These are phyloP conservation scores for Synura sp. DNA, from an alignment of 352 stramenopile genomes.

Conservation along the genomic window DNA sequence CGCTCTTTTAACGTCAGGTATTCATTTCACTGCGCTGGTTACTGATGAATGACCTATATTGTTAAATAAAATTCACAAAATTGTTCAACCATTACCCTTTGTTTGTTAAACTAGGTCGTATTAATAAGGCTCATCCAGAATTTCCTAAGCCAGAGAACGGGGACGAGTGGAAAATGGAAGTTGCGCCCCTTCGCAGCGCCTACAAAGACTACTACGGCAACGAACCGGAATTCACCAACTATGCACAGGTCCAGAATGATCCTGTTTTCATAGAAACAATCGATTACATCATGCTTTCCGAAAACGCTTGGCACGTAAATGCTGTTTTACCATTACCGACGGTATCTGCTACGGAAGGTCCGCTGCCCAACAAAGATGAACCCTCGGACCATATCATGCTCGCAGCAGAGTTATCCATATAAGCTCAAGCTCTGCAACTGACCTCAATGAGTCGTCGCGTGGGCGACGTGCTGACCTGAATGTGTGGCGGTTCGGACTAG, in stretches of 20 bases:
- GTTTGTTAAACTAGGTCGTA: conserved; percentile 47
- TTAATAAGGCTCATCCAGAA: conserved; percentile 56
- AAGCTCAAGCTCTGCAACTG: too few relatives aligned
- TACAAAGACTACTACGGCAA: conserved; percentile 53
- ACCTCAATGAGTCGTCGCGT: too few relatives aligned
- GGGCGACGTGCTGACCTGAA: too few relatives aligned
- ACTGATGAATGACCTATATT: conserved; percentile 45
- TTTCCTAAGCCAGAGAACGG: conserved; percentile 4
- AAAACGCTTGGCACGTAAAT: conserved; percentile 56
- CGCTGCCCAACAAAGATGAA: conserved; percentile 62
- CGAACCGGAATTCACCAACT: conserved; percentile 77
- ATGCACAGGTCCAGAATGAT: conserved; percentile 50
- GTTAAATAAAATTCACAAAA: not conserved
- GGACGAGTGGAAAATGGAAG: conserved; percentile 38
- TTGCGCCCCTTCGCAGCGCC: conserved; percentile 50
- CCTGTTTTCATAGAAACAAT: conserved; percentile 69
- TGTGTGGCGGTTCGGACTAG: too few relatives aligned
- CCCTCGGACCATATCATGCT: conserved; percentile 74
- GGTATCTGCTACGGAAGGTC: conserved; percentile 52
- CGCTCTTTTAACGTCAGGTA: conserved; percentile 58
- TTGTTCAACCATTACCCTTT: conserved; percentile 49
- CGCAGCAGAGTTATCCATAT: conserved; percentile 53
- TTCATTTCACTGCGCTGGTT: conserved; percentile 50
- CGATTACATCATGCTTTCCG: conserved; percentile 71
- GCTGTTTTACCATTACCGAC: conserved; percentile 49